Evolutionary conservation across 106 monocot genomes (phyloP).

Genomic region (Iris macrosiphon): DNA sequence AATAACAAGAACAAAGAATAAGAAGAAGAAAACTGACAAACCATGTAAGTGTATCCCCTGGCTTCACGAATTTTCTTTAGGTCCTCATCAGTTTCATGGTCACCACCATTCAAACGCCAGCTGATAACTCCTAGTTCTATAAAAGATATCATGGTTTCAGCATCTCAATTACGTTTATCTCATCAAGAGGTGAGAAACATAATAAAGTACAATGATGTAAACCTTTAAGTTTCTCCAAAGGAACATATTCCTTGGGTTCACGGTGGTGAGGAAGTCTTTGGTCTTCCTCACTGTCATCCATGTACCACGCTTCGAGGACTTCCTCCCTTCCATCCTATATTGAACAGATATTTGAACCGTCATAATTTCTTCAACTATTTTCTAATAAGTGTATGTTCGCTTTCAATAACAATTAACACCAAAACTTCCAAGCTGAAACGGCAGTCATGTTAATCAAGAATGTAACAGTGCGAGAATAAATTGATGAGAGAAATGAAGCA

Average conservation of each 20-base stretch:
- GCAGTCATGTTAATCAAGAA: no score
- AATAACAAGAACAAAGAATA: no score
- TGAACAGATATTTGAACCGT: no score
- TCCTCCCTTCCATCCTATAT: conserved; percentile 76
- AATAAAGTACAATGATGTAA: background rate
- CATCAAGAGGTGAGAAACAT: background rate
- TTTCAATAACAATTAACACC: no score
- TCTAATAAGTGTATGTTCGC: no score
- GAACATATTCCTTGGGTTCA: conserved; percentile 75
- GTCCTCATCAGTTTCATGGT: conserved; percentile 66
- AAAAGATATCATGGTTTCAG: background rate
- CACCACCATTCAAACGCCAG: conserved; percentile 70
- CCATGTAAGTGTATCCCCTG: conserved; percentile 85
- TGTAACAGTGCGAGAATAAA: no score
- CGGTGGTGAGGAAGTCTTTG: conserved; percentile 96
- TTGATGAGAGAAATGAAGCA: no score
- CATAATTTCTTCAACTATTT: no score
- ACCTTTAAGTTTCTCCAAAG: conserved; percentile 75
- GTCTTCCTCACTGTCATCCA: conserved; percentile 89
- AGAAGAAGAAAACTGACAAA: conserved; percentile 23
- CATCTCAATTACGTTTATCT: background rate
- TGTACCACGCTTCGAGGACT: conserved; percentile 89
- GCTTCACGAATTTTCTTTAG: conserved; percentile 85
- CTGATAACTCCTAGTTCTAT: conserved; percentile 83
- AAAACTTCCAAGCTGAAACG: no score